Evolutionary conservation across 306 rosid species (phyloP), one percentile per base, ranked within the genome.

Genomic region (Dryas alaskensis): DNA sequence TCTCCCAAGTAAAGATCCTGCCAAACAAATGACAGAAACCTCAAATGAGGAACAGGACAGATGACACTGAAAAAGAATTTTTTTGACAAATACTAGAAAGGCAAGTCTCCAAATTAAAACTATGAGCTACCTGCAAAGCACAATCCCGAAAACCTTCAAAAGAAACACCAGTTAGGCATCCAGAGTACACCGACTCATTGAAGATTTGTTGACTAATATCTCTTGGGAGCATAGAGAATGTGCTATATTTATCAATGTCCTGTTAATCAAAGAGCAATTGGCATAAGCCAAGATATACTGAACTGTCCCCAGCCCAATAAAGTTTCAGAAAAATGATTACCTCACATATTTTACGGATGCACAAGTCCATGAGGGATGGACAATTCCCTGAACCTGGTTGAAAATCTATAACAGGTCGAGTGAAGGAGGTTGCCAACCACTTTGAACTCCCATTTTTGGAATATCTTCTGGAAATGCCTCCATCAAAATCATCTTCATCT

Each of bases 1-100:
- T 84, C 96, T 72, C 96, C 97, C 86, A 94, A 81, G 83, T 86
- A 78, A 63, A 94, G 72, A 86, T 94, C 98, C 98, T 94, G 82
- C 75, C 61, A 76, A 67, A 80, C 55, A 52, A 10, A 54, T 14
- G 61, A 53, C 11, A 50, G 12, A 44, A 72, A 65, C 71, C 44
- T 53, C 27, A 63, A 64, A 71, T 53, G 53, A 54, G 14, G 22
- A 76, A 69, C 44, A 9, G 37, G 40, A 37, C 6, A 7, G 17
- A 17, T 71, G 57, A 45, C 71, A 55, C 46, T 51, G 8, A 73
- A 54, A 55, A 13, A 22, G 4, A 49, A 31, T 14, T 12, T 14
- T 12, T 39, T 22, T 10, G 9, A 46, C 7, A 58, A 4, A 2
- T 4, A 39, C 4, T 3, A 57, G 60, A 70, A 62, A 11, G 43